phyloP scores from a whole-genome alignment of 768 basidiomycete species.

The Tulasnella sp. region DNA sequence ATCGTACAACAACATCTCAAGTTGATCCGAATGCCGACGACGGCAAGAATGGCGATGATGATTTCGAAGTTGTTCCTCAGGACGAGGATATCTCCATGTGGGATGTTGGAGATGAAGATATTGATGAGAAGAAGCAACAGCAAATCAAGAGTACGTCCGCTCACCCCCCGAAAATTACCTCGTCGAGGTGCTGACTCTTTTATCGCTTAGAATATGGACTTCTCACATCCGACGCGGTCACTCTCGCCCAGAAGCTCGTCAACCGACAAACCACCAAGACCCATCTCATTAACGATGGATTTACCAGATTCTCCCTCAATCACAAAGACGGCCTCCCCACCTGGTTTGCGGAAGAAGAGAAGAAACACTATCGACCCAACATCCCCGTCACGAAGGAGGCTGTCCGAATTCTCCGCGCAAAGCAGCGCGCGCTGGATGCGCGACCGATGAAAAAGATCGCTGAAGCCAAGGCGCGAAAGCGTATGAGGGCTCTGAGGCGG shows the following conservation, averaged over 20 bases:
- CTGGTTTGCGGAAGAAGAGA: slow-evolving; percentile 97
- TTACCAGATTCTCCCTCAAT: slow-evolving; percentile 86
- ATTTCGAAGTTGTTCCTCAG: slow-evolving; percentile 68
- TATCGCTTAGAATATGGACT: slow-evolving; percentile 62
- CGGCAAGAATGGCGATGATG: slow-evolving; percentile 40
- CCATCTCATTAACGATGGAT: slow-evolving; percentile 86
- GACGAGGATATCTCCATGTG: slow-evolving; percentile 60
- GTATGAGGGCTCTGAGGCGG: slow-evolving; percentile 72
- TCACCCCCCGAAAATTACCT: no score
- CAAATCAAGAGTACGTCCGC: slow-evolving; percentile 55
- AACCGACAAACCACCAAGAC: slow-evolving; percentile 85
- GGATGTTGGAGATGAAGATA: slow-evolving; percentile 70
- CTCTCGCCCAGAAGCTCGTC: slow-evolving; percentile 81
- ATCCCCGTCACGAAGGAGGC: slow-evolving; percentile 97
- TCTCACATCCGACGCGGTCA: slow-evolving; percentile 79
- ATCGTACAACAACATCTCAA: not conserved
- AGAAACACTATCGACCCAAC: slow-evolving; percentile 86
- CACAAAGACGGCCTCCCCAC: slow-evolving; percentile 84
- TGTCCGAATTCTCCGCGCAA: slow-evolving; percentile 68
- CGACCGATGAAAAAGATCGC: slow-evolving; percentile 98
- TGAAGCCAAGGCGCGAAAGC: slow-evolving; percentile 96
- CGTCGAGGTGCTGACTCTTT: not conserved
- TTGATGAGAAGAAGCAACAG: slow-evolving; percentile 54
- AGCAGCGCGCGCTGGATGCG: slow-evolving; percentile 88
- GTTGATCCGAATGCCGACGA: slow-evolving; percentile 19